phyloP scores from a whole-genome alignment of 169 alveolate genomes.

The Plasmodium billcollinsi region DNA sequence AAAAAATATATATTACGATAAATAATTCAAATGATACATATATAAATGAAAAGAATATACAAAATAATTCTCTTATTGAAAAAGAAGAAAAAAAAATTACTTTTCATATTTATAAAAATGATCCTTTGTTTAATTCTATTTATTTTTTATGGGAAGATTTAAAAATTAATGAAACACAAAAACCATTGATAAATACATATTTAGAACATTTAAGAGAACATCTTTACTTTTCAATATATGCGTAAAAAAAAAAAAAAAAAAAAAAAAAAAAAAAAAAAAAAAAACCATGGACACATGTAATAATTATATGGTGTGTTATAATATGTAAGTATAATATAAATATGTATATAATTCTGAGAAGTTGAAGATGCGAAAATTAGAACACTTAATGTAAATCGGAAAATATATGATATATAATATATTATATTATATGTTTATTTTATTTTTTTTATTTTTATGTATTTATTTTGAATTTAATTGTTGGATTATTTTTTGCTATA shows the following conservation, averaged over 20 bases:
- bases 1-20: conserved; percentile 11
- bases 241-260: not conserved
- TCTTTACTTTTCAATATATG: conserved; percentile 31
- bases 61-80: conserved; percentile 1
- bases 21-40: not conserved
- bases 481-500: too few relatives aligned
- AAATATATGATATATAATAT: too few relatives aligned
- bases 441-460: too few relatives aligned
- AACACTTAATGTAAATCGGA: too few relatives aligned
- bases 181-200: conserved; percentile 23
- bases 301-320: too few relatives aligned
- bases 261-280: not conserved
- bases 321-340: too few relatives aligned
- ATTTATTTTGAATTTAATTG: too few relatives aligned
- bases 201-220: conserved; percentile 24
- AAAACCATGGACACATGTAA: not conserved
- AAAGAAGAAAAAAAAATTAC: conserved; percentile 23
- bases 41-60: conserved; percentile 12
- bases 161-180: conserved; percentile 14
- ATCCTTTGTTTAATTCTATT: conserved; percentile 26
- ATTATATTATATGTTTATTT: too few relatives aligned
- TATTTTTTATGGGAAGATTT: conserved; percentile 62
- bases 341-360: too few relatives aligned
- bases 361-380: too few relatives aligned
- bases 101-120: conserved; percentile 36